phyloP scores from a whole-genome alignment of 176 grass and related monocot genomes.

The Canna indica region DNA sequence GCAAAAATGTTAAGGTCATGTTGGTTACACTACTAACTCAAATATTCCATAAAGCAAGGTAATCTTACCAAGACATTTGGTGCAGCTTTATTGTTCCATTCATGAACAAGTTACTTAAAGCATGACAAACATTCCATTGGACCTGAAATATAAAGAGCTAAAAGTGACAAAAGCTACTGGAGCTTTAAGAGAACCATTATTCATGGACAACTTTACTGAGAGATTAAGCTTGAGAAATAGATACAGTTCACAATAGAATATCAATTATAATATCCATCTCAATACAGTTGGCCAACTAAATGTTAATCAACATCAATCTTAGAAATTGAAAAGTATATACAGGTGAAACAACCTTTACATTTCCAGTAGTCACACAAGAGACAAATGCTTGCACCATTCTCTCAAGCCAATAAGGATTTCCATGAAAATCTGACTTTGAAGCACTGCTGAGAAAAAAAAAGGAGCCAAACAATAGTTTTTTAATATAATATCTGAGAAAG shows the following conservation, averaged over 20 bases:
- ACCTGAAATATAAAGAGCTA: conserved; percentile 52
- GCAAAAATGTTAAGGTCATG: too few relatives aligned
- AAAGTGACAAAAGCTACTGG: background rate
- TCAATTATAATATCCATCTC: background rate
- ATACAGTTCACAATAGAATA: background rate
- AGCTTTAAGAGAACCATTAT: background rate
- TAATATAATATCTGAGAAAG: conserved; percentile 22
- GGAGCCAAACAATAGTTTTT: background rate
- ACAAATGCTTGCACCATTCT: conserved; percentile 89
- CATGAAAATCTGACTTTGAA: conserved; percentile 26
- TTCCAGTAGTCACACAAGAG: conserved; percentile 94
- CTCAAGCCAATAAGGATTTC: conserved; percentile 74
- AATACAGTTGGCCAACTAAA: background rate
- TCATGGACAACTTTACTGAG: background rate
- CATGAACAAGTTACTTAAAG: conserved; percentile 96
- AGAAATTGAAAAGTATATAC: background rate
- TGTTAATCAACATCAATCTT: background rate
- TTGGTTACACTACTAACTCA: too few relatives aligned
- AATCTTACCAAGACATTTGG: conserved; percentile 57
- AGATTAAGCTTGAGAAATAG: background rate
- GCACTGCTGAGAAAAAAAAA: conserved; percentile 23
- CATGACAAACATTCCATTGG: conserved; percentile 99
- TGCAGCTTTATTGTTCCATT: conserved; percentile 64
- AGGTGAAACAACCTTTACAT: conserved; percentile 61
- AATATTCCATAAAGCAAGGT: background rate